Evolutionary conservation across 2,329 filamentous ascomycete genomes (phyloP).

Genomic region (Berkeleyomyces basicola): DNA sequence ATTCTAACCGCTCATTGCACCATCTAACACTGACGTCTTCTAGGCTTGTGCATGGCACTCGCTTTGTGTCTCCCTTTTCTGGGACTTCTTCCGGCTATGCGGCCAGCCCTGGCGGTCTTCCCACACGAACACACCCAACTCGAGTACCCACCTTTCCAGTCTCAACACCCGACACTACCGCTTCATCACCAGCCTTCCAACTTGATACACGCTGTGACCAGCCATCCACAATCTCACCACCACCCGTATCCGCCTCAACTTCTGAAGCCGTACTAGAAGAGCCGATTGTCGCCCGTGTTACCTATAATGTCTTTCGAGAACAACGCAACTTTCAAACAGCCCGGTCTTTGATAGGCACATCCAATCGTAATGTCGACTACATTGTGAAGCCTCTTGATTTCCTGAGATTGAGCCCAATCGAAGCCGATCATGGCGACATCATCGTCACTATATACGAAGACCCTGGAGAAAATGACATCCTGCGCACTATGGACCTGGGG

Average conservation of each 20-base stretch:
- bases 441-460: conserved; percentile 69
- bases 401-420: conserved; percentile 49
- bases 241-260: conserved; percentile 20
- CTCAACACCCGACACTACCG: conserved; percentile 17
- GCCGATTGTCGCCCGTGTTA: conserved; percentile 65
- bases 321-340: conserved; percentile 78
- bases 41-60: conserved; percentile 52
- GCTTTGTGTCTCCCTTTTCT: conserved; percentile 30
- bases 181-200: conserved; percentile 15
- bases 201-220: conserved; percentile 27
- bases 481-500: conserved; percentile 57
- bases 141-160: conserved; percentile 13
- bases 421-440: conserved; percentile 53
- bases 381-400: conserved; percentile 71
- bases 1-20: not conserved
- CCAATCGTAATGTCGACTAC: conserved; percentile 57
- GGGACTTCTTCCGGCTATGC: conserved; percentile 26
- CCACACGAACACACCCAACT: conserved; percentile 25
- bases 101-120: conserved; percentile 27
- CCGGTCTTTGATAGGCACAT: conserved; percentile 51
- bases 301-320: conserved; percentile 63
- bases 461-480: conserved; percentile 57
- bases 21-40: not conserved
- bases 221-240: conserved; percentile 21
- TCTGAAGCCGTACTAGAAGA: conserved; percentile 30